A percentile compares a stretch with the other conserved stretches of the same genome.
phyloP scores from a whole-genome alignment of 257 asterid genomes.

The Lavandula angustifolia region DNA sequence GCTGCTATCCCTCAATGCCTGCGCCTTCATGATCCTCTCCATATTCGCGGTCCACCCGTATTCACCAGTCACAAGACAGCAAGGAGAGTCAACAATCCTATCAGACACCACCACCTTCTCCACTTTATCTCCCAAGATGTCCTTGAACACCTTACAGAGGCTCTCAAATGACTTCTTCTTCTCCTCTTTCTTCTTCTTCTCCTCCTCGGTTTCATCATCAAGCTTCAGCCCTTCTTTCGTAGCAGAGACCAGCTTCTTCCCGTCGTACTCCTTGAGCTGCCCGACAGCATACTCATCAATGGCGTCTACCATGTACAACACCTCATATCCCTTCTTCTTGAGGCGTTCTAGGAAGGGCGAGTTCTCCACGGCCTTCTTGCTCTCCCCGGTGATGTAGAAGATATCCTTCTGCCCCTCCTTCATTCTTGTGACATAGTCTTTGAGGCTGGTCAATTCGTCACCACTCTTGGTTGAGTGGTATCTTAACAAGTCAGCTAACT shows the following conservation, averaged over 20 bases:
- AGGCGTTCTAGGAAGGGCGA: conserved; percentile 46
- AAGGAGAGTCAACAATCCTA: conserved; percentile 46
- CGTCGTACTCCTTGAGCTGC: conserved; percentile 45
- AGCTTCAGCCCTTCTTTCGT: conserved; percentile 48
- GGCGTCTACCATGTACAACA: conserved; percentile 48
- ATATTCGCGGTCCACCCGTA: conserved; percentile 46
- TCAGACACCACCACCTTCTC: conserved; percentile 46
- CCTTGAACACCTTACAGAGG: conserved; percentile 45
- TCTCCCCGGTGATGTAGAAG: conserved; percentile 46
- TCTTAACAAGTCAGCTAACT: conserved; percentile 44
- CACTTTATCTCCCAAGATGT: conserved; percentile 39
- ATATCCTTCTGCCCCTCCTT: conserved; percentile 49
- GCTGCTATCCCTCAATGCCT: conserved; percentile 44
- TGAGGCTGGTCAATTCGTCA: conserved; percentile 45
- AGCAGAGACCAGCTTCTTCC: conserved; percentile 44
- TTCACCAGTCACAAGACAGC: conserved; percentile 46
- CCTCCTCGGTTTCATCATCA: conserved; percentile 39
- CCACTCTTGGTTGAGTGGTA: conserved; percentile 48
- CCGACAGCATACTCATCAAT: conserved; percentile 48
- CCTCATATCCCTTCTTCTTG: conserved; percentile 48
- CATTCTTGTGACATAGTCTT: conserved; percentile 49
- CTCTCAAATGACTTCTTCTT: conserved; percentile 43
- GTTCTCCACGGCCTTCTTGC: conserved; percentile 52
- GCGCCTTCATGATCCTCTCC: conserved; percentile 53
- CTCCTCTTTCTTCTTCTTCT: conserved; percentile 42